Evolutionary conservation across 208 protist species (phyloP), one percentile per base, ranked within the genome.

Genomic region (Trypanosoma melophagium): DNA sequence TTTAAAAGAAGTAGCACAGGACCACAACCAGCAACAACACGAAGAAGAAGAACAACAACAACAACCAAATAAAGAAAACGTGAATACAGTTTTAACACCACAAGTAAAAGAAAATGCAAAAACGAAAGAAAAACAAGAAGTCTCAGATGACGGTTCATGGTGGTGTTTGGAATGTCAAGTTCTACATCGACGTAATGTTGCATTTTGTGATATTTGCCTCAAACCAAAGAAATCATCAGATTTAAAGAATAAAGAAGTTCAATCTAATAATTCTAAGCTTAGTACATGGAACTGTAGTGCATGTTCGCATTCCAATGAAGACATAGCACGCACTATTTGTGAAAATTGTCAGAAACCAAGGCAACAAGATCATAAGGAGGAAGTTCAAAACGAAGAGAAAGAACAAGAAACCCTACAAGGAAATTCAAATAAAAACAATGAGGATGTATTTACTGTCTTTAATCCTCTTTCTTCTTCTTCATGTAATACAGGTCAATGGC

Each of bases 191-290:
- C 85, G 87, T 54, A 96, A 96, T 54, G 86, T 69, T 9, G 70
- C 49, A 28, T 96, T 93, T 74, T 96, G 90, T 77, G 90, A 96
- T 60, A 87, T 93, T 35, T 96, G 90, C 60, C 82, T 96, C 1
- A 66, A 65, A 0, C 77, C 87, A 25, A 77, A 80, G 17, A 22
- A 31, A 16, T 28, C 63, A 16, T 69, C 69, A 17, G 60, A 35
- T 47, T 25, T 54, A 25, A 57, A 14, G 13, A 42, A 28, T 16
- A 14, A 45, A 14, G 35, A 72, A 58, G 31, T 56, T 24, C 13
- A 42, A 38, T 8, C 2, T 14, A 38, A 40, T 35, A 1, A 35
- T 35, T 35, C 28, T 35, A 35, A 35, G 28, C 28, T 35, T 35
- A 35, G 5, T 9, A 50, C 4, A 19, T 60, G 52, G 63, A 60